Evolutionary conservation across 495 filamentous ascomycete genomes (phyloP).

Genomic region (Stereocaulon alpinum): DNA sequence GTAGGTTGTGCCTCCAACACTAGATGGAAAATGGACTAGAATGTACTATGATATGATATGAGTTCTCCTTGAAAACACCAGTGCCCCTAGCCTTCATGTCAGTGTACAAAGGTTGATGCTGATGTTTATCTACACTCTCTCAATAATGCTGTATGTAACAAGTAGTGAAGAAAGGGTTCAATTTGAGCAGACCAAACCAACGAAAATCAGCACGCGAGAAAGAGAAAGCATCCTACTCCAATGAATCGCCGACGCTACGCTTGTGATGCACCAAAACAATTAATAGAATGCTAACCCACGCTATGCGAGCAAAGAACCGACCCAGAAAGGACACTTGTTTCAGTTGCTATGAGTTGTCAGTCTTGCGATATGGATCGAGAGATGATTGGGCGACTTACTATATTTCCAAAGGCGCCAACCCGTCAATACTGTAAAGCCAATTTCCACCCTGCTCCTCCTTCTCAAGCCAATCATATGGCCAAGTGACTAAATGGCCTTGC

Average conservation of each 20-base stretch:
- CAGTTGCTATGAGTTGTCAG: slow-evolving; percentile 1
- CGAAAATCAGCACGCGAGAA: background rate
- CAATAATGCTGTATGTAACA: background rate
- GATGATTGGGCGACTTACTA: slow-evolving; percentile 56
- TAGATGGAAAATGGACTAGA: background rate
- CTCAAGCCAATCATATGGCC: slow-evolving; percentile 88
- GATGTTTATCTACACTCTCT: background rate
- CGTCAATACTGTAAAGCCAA: slow-evolving; percentile 94
- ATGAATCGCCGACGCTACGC: slow-evolving; percentile 8
- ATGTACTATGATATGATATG: background rate
- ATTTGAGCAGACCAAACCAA: background rate
- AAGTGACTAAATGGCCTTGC: slow-evolving; percentile 82
- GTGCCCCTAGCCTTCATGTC: background rate
- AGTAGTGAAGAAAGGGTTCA: background rate
- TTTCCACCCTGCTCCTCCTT: slow-evolving; percentile 87
- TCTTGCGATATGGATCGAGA: background rate
- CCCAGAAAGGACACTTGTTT: background rate
- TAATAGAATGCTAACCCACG: background rate
- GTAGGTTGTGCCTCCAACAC: no score
- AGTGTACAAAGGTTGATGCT: background rate
- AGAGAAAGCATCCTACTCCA: background rate
- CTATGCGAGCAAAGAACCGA: background rate
- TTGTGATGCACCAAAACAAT: background rate
- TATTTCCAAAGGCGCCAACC: slow-evolving; percentile 91
- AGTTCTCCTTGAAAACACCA: background rate